Conservation (phyloP, 257 asterid genomes). For the Linaria vulgaris region DNA sequence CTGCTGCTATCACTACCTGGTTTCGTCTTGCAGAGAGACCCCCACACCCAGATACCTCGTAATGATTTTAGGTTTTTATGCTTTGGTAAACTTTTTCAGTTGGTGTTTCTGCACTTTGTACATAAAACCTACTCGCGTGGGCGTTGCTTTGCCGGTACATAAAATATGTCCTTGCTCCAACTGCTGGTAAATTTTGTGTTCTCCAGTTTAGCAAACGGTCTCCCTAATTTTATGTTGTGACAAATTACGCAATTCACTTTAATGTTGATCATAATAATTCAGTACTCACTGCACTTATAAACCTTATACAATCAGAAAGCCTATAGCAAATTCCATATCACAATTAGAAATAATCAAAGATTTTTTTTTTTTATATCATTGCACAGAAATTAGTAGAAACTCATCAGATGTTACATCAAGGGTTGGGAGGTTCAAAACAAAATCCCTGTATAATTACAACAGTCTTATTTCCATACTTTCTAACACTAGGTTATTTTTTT, state of each 20-base stretch:
- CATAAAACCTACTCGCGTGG: not conserved
- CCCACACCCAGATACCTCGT: slow-evolving; percentile 23
- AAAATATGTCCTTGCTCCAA: slow-evolving; percentile 6
- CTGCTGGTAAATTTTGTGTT: slow-evolving; percentile 9
- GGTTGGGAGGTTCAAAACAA: too few relatives aligned
- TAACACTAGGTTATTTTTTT: slow-evolving; percentile 1
- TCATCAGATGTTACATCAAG: too few relatives aligned
- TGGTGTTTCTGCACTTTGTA: slow-evolving; percentile 9
- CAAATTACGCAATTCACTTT: not conserved
- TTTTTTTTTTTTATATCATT: too few relatives aligned
- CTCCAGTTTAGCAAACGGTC: slow-evolving; percentile 11
- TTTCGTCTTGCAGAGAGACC: slow-evolving; percentile 80
- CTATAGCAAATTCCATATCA: too few relatives aligned
- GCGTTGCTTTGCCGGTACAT: not conserved
- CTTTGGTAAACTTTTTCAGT: not conserved
- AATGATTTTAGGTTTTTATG: slow-evolving; percentile 7
- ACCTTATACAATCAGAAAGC: too few relatives aligned
- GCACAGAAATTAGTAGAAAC: too few relatives aligned
- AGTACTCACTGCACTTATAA: too few relatives aligned
- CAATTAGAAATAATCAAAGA: too few relatives aligned
- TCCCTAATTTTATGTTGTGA: slow-evolving; percentile 4
- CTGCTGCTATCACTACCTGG: slow-evolving; percentile 89
- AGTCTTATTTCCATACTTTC: slow-evolving; percentile 4
- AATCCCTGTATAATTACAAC: not conserved
- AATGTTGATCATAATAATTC: too few relatives aligned